A percentile compares a stretch with the other conserved stretches of the same genome.
Evolutionary conservation across 2,329 filamentous ascomycete genomes (phyloP).

Genomic region (Bipolaris bicolor): DNA sequence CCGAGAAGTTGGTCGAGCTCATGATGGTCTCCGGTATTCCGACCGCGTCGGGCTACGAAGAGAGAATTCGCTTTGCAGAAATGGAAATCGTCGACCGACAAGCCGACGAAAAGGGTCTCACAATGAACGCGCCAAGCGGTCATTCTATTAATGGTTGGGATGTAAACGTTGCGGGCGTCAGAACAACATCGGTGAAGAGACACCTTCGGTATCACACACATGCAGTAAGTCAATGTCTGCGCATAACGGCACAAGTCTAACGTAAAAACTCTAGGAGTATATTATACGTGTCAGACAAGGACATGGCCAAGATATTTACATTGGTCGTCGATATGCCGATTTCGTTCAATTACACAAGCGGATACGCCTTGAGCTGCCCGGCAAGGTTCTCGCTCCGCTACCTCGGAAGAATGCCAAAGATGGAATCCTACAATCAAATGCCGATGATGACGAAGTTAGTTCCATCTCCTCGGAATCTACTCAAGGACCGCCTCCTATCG

Average conservation of each 20-base stretch:
- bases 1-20: slow-evolving; percentile 92
- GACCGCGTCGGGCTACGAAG: slow-evolving; percentile 95
- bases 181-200: slow-evolving; percentile 79
- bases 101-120: slow-evolving; percentile 86
- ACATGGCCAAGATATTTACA: slow-evolving; percentile 75
- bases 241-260: slow-evolving; percentile 8
- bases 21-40: slow-evolving; percentile 99
- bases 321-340: slow-evolving; percentile 86
- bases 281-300: slow-evolving; percentile 82
- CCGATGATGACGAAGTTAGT: slow-evolving; percentile 71
- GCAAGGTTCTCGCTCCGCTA: slow-evolving; percentile 83
- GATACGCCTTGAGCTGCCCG: slow-evolving; percentile 83
- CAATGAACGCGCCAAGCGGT: slow-evolving; percentile 87
- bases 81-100: slow-evolving; percentile 95
- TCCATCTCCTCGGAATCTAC: slow-evolving; percentile 84
- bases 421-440: slow-evolving; percentile 63
- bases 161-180: slow-evolving; percentile 89
- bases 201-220: slow-evolving; percentile 91
- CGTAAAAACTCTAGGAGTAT: slow-evolving; percentile 69
- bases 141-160: slow-evolving; percentile 96
- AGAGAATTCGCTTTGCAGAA: slow-evolving; percentile 94
- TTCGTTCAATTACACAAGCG: slow-evolving; percentile 81
- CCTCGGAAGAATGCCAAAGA: slow-evolving; percentile 91
- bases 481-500: slow-evolving; percentile 54
- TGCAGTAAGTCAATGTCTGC: slow-evolving; percentile 65